Evolutionary conservation across 768 basidiomycete genomes (phyloP), one percentile per base, ranked within the genome.

Genomic region (Daedaleopsis sinensis): DNA sequence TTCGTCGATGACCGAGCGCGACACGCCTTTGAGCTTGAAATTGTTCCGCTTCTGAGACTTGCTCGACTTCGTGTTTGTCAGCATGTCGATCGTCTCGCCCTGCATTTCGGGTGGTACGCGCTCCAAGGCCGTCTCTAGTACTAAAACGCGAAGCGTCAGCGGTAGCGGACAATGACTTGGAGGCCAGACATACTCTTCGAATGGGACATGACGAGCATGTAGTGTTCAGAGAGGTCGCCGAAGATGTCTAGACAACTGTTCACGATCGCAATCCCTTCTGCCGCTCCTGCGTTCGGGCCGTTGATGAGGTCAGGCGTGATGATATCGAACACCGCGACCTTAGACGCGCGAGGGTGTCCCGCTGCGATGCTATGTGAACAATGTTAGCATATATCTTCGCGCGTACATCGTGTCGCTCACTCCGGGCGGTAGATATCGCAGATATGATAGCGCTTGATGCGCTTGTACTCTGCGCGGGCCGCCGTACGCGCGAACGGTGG

Each of bases 401-500:
- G 4, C 27, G 27, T 32, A 7, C 35, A 53, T n/a, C 15, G 23
- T 6, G 10, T 19, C 21, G 73, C 78, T 42, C 67, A 90, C 91
- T 80, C 87, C 1, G 88, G 85, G 37, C 83, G 78, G 71, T 85
- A 94, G 13, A 88, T 84, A 63, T 91, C 86, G 38, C 85, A 80
- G 54, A 94, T 84, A 72, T 93, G 88, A 73, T 86, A 94, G 11
- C 93, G 84, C 72, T 95, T 95, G 71, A 95, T 93, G 43, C 93
- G 78, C 62, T 80, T 83, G 51, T 82, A 77, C 39, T 81, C 82
- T 2, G 78, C 82, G 55, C 87, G 80, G 2, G 88, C 92, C n/a
- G 93, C 93, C 44, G 90, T 74, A 56, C 92, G 83, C n/a, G 93
- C 91, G 66, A 94, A 94, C 0, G 90, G 88, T 15, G 87, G 77